Conservation (phyloP, 1,284 basidiomycete species). For the Jaminaea rosea region DNA sequence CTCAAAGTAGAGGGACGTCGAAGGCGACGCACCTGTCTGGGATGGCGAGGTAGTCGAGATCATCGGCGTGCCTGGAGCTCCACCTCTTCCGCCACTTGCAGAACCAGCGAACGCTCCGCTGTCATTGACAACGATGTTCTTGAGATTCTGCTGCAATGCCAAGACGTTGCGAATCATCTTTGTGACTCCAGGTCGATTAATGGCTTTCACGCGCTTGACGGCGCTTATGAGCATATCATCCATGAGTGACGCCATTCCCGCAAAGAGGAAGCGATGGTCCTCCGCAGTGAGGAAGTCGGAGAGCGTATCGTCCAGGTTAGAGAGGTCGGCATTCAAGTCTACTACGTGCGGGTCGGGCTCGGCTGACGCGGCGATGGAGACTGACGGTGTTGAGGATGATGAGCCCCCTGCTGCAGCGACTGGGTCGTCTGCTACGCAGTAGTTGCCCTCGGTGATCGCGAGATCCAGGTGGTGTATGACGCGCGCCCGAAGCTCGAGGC, state of each 20-base stretch:
- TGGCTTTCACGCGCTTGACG: constrained; percentile 62
- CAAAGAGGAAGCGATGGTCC: constrained; percentile 65
- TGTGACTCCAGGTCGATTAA: constrained; percentile 70
- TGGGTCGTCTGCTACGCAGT: constrained; percentile 30
- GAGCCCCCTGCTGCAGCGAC: no score
- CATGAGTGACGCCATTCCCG: constrained; percentile 75
- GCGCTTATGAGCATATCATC: constrained; percentile 71
- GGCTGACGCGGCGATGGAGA: no score
- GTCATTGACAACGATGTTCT: constrained; percentile 47
- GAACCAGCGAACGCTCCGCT: constrained; percentile 3
- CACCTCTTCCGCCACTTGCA: neutral
- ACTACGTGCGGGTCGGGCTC: constrained; percentile 85
- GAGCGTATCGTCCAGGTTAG: constrained; percentile 62
- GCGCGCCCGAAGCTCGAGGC: constrained; percentile 78
- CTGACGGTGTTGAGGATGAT: no score
- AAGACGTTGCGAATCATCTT: constrained; percentile 85
- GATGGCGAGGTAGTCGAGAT: no score
- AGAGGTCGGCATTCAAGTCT: constrained; percentile 75
- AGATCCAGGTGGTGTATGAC: constrained; percentile 72
- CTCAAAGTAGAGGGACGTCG: neutral
- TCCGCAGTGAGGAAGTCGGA: constrained; percentile 18
- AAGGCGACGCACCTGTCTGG: neutral
- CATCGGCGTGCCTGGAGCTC: neutral
- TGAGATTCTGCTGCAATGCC: constrained; percentile 84
- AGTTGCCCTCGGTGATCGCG: constrained; percentile 62